Percentiles rank a stretch among this genome's conserved stretches.
These are phyloP conservation scores for Boeremia exigua DNA, from an alignment of 2,329 filamentous ascomycete species.

Conservation along the genomic window DNA sequence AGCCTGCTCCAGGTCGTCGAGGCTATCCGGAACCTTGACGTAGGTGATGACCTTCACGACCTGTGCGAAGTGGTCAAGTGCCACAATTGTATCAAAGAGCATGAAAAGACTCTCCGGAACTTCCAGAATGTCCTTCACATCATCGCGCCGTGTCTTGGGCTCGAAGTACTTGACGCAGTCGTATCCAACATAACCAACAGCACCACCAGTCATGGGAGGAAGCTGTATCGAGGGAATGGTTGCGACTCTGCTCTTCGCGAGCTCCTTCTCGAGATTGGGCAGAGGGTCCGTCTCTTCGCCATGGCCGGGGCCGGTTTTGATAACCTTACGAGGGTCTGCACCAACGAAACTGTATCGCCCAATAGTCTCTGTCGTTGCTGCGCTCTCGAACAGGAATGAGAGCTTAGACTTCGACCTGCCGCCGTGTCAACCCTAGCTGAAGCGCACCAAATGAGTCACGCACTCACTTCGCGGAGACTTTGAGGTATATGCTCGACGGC, in stretches of 20 bases:
- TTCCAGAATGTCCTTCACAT: slow-evolving; percentile 84
- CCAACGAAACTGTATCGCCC: slow-evolving; percentile 96
- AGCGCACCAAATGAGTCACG: slow-evolving; percentile 39
- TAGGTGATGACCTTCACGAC: slow-evolving; percentile 94
- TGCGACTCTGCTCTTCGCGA: slow-evolving; percentile 79
- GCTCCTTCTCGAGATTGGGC: slow-evolving; percentile 79
- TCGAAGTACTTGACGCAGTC: slow-evolving; percentile 98
- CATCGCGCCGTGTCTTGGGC: slow-evolving; percentile 87
- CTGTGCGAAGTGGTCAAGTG: slow-evolving; percentile 93
- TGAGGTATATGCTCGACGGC: slow-evolving; percentile 93
- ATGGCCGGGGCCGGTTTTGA: slow-evolving; percentile 88
- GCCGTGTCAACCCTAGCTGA: slow-evolving; percentile 18
- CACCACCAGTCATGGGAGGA: slow-evolving; percentile 87
- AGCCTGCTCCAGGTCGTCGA: slow-evolving; percentile 65
- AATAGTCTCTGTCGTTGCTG: slow-evolving; percentile 87
- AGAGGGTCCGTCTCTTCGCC: slow-evolving; percentile 85
- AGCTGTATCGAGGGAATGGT: slow-evolving; percentile 81
- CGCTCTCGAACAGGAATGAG: slow-evolving; percentile 96
- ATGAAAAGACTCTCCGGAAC: slow-evolving; percentile 97
- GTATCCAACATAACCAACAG: slow-evolving; percentile 95
- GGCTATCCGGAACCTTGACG: slow-evolving; percentile 67
- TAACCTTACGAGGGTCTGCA: slow-evolving; percentile 76
- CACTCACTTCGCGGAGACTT: slow-evolving; percentile 75
- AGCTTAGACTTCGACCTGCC: slow-evolving; percentile 69
- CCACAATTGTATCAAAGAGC: slow-evolving; percentile 93